Conservation (phyloP, 768 basidiomycete genomes). For the Lepiota subincarnata region DNA sequence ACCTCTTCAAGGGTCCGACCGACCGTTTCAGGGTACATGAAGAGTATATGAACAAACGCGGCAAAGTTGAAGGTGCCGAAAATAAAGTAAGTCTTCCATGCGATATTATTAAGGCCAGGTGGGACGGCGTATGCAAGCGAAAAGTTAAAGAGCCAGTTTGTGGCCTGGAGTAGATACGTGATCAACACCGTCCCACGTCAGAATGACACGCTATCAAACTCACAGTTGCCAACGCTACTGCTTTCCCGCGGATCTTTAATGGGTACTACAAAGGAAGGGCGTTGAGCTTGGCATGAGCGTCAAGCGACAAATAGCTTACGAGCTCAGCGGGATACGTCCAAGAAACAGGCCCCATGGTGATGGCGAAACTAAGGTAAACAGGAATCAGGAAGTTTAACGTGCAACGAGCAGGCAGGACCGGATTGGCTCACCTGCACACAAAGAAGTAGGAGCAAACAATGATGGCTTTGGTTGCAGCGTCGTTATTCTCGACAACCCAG, state of each 20-base stretch:
- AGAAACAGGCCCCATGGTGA: slow-evolving; percentile 75
- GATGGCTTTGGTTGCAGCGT: slow-evolving; percentile 58
- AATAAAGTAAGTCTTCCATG: slow-evolving; percentile 75
- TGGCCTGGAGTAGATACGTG: slow-evolving; percentile 17
- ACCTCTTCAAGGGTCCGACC: slow-evolving; percentile 74
- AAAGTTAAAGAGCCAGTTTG: slow-evolving; percentile 69
- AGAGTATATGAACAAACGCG: slow-evolving; percentile 65
- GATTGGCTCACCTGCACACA: slow-evolving; percentile 45
- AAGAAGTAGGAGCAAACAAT: slow-evolving; percentile 78
- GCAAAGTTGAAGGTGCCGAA: slow-evolving; percentile 76
- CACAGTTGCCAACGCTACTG: slow-evolving; percentile 48
- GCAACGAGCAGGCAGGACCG: not conserved
- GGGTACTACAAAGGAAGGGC: slow-evolving; percentile 36
- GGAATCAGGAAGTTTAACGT: not conserved
- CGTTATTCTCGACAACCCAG: slow-evolving; percentile 55
- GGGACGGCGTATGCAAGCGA: slow-evolving; percentile 75
- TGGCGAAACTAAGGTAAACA: slow-evolving; percentile 44
- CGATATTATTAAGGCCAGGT: slow-evolving; percentile 60
- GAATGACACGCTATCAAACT: not conserved
- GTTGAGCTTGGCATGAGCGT: not conserved
- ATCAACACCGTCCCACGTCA: not conserved
- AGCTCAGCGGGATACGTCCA: slow-evolving; percentile 73
- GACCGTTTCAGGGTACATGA: slow-evolving; percentile 80
- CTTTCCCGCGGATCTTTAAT: slow-evolving; percentile 60
- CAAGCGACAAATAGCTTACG: slow-evolving; percentile 19